These are phyloP conservation scores for Pseudisothecium myosuroides DNA, from an alignment of 225 moss, liverwort and hornwort species.

Conservation along the genomic window DNA sequence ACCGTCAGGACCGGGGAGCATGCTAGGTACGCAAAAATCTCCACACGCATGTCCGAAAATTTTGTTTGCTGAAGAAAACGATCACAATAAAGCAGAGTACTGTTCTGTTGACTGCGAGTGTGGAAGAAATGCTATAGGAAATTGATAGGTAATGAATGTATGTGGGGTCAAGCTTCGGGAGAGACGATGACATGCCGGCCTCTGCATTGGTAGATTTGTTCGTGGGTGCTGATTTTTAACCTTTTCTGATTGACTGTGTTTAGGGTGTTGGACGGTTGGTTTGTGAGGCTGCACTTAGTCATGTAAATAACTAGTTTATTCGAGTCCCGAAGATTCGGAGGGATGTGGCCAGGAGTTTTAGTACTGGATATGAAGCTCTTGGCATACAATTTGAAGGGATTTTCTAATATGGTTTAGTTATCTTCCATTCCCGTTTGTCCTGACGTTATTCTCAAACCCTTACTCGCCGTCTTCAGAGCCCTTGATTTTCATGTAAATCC, in stretches of 20 bases:
- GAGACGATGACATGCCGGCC: not conserved
- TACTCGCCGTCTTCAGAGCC: not conserved
- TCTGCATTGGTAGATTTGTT: not conserved
- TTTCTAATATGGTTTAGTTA: not conserved
- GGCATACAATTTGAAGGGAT: not conserved
- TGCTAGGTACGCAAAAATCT: not conserved
- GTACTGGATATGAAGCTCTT: not conserved
- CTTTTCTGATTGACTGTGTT: not conserved
- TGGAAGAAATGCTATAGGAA: not conserved
- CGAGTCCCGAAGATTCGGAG: constrained; percentile 7
- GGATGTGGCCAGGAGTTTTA: constrained; percentile 2
- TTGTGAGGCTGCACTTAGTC: constrained; percentile 2
- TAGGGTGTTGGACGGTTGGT: not conserved
- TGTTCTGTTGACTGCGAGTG: not conserved
- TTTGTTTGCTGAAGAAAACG: not conserved
- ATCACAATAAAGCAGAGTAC: not conserved
- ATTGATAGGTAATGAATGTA: not conserved
- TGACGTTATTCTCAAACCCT: not conserved
- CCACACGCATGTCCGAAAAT: not conserved
- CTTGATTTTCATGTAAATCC: not conserved
- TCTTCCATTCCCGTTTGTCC: not conserved
- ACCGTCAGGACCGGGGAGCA: not conserved
- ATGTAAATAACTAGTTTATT: not conserved
- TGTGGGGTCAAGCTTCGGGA: not conserved
- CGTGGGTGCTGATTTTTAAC: not conserved